Conservation (phyloP, 228 moss, liverwort and hornwort genomes). For the Sphagnum magellanicum region DNA sequence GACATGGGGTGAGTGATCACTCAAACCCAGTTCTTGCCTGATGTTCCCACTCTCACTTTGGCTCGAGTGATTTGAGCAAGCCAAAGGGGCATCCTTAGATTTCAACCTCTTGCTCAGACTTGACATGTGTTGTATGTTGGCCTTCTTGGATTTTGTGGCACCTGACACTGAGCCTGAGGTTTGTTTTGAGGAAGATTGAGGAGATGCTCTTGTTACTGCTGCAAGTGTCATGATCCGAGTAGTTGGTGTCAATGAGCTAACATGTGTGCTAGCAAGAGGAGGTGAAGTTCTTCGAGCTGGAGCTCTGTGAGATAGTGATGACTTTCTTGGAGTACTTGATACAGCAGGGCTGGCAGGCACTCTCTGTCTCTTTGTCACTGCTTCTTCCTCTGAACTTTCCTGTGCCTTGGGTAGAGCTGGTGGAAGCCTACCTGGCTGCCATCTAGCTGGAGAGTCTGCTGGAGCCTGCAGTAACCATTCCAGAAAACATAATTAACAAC, state of each 20-base stretch:
- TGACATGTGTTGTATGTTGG: constrained; percentile 20
- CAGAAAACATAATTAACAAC: no score
- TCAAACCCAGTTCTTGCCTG: constrained; percentile 45
- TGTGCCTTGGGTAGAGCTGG: constrained; percentile 30
- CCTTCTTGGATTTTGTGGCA: constrained; percentile 28
- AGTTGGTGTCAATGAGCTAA: constrained; percentile 15
- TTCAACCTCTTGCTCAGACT: background rate
- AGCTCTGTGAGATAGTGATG: constrained; percentile 62
- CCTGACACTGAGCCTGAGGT: constrained; percentile 17
- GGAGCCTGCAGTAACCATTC: no score
- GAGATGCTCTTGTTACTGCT: constrained; percentile 7
- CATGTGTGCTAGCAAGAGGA: constrained; percentile 18
- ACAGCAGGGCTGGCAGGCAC: constrained; percentile 30
- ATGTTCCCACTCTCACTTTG: constrained; percentile 37
- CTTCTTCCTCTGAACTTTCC: constrained; percentile 37
- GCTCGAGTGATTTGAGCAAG: constrained; percentile 37
- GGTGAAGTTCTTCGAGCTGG: constrained; percentile 45
- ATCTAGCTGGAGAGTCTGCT: constrained; percentile 9
- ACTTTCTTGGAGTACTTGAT: constrained; percentile 51
- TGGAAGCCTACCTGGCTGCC: constrained; percentile 42
- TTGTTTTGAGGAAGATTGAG: constrained; percentile 22
- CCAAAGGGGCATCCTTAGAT: constrained; percentile 37
- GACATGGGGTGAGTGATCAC: constrained; percentile 76
- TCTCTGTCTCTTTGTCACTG: constrained; percentile 28
- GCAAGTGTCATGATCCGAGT: constrained; percentile 15